These are phyloP conservation scores for Cordyceps cateniannulata DNA, from an alignment of 2,329 filamentous ascomycete species.

Conservation along the genomic window DNA sequence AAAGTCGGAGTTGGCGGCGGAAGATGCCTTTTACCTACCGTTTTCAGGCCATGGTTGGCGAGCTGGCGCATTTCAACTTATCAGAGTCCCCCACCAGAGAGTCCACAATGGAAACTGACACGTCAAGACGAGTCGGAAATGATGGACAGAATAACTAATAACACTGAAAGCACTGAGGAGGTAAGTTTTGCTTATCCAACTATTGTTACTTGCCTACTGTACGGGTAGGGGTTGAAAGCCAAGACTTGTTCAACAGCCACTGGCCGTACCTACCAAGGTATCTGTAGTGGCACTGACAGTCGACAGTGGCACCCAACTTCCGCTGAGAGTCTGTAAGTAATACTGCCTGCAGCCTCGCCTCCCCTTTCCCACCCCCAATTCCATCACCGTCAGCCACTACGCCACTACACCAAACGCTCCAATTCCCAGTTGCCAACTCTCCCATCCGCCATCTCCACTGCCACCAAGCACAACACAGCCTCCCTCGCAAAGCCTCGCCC, in stretches of 20 bases:
- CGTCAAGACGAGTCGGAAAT: background rate
- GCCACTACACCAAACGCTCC: background rate
- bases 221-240: no score
- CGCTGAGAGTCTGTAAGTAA: background rate
- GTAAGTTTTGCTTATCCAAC: no score
- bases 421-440: no score
- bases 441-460: no score
- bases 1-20: background rate
- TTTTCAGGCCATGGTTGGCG: background rate
- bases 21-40: background rate
- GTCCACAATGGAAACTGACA: background rate
- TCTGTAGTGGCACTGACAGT: no score
- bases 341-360: constrained; percentile 8
- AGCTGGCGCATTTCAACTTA: background rate
- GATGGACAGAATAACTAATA: background rate
- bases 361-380: background rate
- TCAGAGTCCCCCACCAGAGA: no score
- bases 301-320: no score
- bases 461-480: no score
- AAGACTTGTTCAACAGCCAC: no score
- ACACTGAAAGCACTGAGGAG: no score
- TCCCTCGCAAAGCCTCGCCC: background rate
- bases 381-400: background rate
- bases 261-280: no score
- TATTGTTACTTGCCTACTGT: no score